Base-by-base conservation (phyloP, 2,329 filamentous ascomycete species). In the Colletotrichum zoysiae region DNA sequence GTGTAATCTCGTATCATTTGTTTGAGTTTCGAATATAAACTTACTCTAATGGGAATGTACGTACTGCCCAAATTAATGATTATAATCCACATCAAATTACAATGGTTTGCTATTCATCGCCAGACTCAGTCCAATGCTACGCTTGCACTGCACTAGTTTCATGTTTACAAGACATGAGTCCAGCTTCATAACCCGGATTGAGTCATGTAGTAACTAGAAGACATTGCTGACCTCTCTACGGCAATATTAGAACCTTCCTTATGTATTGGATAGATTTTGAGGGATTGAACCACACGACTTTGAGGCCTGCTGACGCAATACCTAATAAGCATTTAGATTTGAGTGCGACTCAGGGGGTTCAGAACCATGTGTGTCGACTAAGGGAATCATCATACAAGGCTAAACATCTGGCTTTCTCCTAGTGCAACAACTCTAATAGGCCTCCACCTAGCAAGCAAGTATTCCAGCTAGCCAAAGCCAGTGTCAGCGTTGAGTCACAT, bases 1-100 rank as follows among this genome's bases (percentile, higher is more conserved):
- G 4, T 3, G 12, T 2, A 2, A 30, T 20, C 14, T 5, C 4
- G 1, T 9, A 20, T 0, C 9, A 2, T 8, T 33, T 26, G 1
- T 6, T 20, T 2, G 3, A 5, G 1, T 2, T 3, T 3, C 0
- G 9, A 6, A 0, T 9, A 5, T 8, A 26, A 8, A 4, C 16
- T 18, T 26, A 4, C 0, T 30, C 18, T 0, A 8, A 18, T 8
- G 6, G 2, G 7, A 3, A 33, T 33, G 6, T 30, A 30, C 9
- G 3, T 8, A 53, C 14, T 16, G 14, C 5, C 14, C 3, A 2
- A 30, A 53, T 23, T 1, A 1, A 6, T 6, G 12, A 30, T 8
- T 8, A 18, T 8, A 18, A 18, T 26, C 23, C 18, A 2, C 8
- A 16, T 26, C 14, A 26, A 30, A 16, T 8, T 30, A 5, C 26